A percentile compares a stretch with the other conserved stretches of the same genome.
Conservation (phyloP, 768 basidiomycete genomes). For the Lactarius pseudohatsudake region DNA sequence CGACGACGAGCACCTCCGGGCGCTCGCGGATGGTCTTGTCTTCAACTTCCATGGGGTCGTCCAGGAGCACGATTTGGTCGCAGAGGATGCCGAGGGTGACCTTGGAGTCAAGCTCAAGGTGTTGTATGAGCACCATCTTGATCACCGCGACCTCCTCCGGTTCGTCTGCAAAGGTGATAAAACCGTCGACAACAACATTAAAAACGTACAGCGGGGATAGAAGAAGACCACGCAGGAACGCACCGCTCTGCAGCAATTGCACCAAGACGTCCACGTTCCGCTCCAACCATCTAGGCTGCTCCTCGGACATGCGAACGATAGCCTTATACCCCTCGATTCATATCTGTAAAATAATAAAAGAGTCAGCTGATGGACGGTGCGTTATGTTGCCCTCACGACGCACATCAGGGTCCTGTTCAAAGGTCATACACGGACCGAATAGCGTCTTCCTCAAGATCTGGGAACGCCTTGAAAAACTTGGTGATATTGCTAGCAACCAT, state of each 20-base stretch:
- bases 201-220: neutral
- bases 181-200: neutral
- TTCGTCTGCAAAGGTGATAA: slow-evolving; percentile 44
- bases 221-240: slow-evolving; percentile 30
- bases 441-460: slow-evolving; percentile 67
- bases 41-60: slow-evolving; percentile 55
- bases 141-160: slow-evolving; percentile 62
- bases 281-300: slow-evolving; percentile 58
- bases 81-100: slow-evolving; percentile 67
- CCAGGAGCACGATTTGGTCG: slow-evolving; percentile 59
- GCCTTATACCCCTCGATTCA: slow-evolving; percentile 66
- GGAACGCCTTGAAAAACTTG: slow-evolving; percentile 62
- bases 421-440: slow-evolving; percentile 55
- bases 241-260: slow-evolving; percentile 72
- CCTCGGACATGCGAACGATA: slow-evolving; percentile 50
- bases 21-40: slow-evolving; percentile 56
- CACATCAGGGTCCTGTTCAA: slow-evolving; percentile 59
- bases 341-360: slow-evolving; percentile 43
- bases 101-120: slow-evolving; percentile 61
- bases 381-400: slow-evolving; percentile 19
- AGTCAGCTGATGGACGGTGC: neutral
- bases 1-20: slow-evolving; percentile 56
- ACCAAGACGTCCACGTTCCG: slow-evolving; percentile 73
- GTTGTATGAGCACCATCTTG: slow-evolving; percentile 56
- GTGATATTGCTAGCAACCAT: slow-evolving; percentile 58